Evolutionary conservation across 192 early-diverging fungal genomes (phyloP).

Genomic region (Coemansia sp.): DNA sequence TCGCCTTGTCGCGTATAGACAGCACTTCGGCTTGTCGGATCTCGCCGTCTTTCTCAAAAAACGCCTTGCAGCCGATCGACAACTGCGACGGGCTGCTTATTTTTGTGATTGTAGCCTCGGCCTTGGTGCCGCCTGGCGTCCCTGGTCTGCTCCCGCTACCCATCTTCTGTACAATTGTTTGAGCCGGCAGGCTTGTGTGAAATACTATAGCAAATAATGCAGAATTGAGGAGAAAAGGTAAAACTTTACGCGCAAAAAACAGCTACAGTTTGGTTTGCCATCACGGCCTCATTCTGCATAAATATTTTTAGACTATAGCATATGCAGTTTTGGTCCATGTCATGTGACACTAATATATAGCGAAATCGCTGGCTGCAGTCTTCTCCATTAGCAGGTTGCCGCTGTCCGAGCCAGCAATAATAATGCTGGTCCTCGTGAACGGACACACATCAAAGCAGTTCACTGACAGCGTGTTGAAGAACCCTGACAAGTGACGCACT

Average conservation of each 20-base stretch:
- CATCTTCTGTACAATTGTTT: conserved; percentile 10
- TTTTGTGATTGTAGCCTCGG: conserved; percentile 21
- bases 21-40: conserved; percentile 86
- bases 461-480: conserved; percentile 48
- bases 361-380: conserved; percentile 14
- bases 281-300: background rate
- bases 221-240: background rate
- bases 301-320: background rate
- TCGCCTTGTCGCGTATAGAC: conserved; percentile 63
- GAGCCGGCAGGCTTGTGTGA: background rate
- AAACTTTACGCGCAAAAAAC: background rate
- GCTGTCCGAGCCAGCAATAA: conserved; percentile 55
- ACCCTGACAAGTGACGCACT: conserved; percentile 28
- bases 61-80: conserved; percentile 62
- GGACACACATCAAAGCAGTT: conserved; percentile 53
- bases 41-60: conserved; percentile 63
- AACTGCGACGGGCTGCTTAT: conserved; percentile 35
- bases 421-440: conserved; percentile 28
- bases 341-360: conserved; percentile 11
- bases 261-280: too few relatives aligned
- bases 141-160: conserved; percentile 45
- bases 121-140: conserved; percentile 35
- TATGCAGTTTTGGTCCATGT: background rate
- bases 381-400: conserved; percentile 49
- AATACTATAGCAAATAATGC: background rate